These are phyloP conservation scores for Chenopodium quinoa DNA, from an alignment of 148 eudicot genomes.

Conservation along the genomic window DNA sequence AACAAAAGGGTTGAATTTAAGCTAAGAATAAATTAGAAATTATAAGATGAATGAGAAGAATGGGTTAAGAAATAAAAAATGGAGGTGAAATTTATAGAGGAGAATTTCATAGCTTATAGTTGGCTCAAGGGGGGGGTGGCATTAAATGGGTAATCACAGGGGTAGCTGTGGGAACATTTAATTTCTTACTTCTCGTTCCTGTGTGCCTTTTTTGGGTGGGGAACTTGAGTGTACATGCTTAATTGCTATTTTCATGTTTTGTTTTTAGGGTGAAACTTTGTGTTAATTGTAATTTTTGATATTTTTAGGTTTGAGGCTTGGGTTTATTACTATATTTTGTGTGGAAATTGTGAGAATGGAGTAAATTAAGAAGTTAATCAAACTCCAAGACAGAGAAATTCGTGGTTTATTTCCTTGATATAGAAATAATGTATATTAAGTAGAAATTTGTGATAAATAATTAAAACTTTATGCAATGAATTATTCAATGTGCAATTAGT, in stretches of 20 bases:
- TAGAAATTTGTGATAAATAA: too few relatives aligned
- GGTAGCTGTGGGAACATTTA: constrained; percentile 32
- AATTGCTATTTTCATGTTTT: constrained; percentile 22
- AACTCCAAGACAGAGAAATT: neutral
- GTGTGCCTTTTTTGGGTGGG: constrained; percentile 23
- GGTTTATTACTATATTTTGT: neutral
- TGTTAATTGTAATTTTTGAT: neutral
- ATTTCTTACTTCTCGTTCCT: neutral
- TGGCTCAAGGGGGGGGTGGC: constrained; percentile 29
- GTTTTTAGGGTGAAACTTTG: neutral
- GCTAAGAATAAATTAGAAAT: neutral
- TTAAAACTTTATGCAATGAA: too few relatives aligned
- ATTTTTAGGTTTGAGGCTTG: neutral
- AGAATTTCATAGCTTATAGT: constrained; percentile 11
- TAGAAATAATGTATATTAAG: too few relatives aligned
- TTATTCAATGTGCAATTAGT: too few relatives aligned
- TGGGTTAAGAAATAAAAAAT: neutral
- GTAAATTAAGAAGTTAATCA: neutral
- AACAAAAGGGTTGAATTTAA: neutral
- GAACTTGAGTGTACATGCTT: constrained; percentile 13
- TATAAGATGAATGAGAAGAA: neutral
- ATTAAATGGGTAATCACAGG: constrained; percentile 27
- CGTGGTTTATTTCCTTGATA: too few relatives aligned
- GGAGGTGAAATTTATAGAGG: constrained; percentile 29
- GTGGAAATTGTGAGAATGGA: neutral